Evolutionary conservation across 306 rosid genomes (phyloP).

Genomic region (Vachellia collinsii): DNA sequence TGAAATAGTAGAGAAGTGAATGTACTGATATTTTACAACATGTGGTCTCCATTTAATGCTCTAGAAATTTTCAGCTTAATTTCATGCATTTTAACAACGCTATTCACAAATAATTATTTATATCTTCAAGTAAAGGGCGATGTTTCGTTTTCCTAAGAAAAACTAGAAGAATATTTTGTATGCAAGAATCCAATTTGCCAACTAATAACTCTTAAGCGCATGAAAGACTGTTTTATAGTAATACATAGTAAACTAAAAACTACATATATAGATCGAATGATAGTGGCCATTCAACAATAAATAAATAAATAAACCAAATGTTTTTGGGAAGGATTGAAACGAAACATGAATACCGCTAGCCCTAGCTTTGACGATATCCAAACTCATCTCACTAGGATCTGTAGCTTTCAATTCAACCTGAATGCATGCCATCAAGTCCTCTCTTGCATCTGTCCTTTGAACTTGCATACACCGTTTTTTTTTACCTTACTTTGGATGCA

Average conservation of each 20-base stretch:
- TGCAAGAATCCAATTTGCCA: not conserved
- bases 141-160: no score
- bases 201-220: not conserved
- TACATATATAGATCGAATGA: not conserved
- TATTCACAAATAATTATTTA: no score
- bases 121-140: no score
- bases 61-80: no score
- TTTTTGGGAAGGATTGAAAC: not conserved
- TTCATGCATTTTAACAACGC: no score
- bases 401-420: no score
- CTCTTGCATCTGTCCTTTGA: no score
- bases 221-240: not conserved
- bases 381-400: no score
- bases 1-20: not conserved
- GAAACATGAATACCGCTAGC: constrained; percentile 29
- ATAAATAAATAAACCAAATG: not conserved
- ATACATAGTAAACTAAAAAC: constrained; percentile 27
- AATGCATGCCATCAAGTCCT: no score
- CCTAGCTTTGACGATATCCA: constrained; percentile 59
- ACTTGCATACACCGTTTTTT: no score
- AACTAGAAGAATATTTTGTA: not conserved
- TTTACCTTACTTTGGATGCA: constrained; percentile 59
- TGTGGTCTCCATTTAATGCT: no score
- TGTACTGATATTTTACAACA: no score
- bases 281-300: not conserved